Base-by-base conservation (phyloP, 116 monocot genomes). In the Cymodocea nodosa region DNA sequence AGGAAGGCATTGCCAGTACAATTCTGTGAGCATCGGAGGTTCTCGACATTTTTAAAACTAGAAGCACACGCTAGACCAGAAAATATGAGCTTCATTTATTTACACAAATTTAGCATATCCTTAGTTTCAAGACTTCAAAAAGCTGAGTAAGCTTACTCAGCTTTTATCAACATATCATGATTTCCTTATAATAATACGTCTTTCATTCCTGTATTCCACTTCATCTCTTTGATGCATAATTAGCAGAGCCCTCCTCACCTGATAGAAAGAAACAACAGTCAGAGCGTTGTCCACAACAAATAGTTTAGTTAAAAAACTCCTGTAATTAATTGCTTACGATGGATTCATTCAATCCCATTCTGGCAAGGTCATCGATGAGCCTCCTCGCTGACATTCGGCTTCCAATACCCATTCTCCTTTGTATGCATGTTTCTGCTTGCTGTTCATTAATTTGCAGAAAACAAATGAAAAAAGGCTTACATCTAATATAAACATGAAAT, bases 381-480 rank as follows among this genome's bases (percentile, higher is more conserved):
- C 97, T 81, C 36, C 97, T 85, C 60, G 91, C 92, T 15, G 97
- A 98, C 15, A 98, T 80, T 49, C 83, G 97, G 70, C 84, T 88
- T 8, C 97, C 97, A 14, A 98, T 98, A 18, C 97, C 97, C 91
- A 98, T 87, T 67, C 92, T 88, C 78, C 97, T 91, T 77, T 91
- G 91, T 70, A 98, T 98, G n/a, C 88, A 88, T 14, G 82, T 23
- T 66, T 98, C 97, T 15, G 97, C 97, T 88, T 91, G 91, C 97
- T 98, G 82, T 54, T 63, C 15, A 63, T 37, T 14, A 25, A 35
- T 70, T 61, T 22, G 52, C 4, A 70, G 16, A 24, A 62, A 62
- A 69, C 18, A 16, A 23, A 39, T 57, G 65, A 44, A 52, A 3
- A 16, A n/a, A 67, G 0, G 60, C 6, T 64, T 16, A 35, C 56